A percentile compares a stretch with the other conserved stretches of the same genome.
Evolutionary conservation across 768 basidiomycete species (phyloP).

Genomic region (Hygrophorus russula): DNA sequence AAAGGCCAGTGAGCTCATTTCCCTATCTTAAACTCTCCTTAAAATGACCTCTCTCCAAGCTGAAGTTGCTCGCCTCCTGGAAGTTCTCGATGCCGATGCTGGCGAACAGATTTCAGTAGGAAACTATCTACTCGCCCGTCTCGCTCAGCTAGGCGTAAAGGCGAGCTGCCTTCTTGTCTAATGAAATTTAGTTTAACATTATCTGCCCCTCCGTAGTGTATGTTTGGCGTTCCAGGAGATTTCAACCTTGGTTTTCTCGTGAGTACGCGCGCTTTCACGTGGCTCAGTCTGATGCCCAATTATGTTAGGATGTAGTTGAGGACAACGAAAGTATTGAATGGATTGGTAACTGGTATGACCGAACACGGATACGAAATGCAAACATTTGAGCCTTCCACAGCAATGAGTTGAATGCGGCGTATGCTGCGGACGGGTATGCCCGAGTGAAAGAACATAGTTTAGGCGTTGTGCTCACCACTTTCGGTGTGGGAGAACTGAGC

Average conservation of each 20-base stretch:
- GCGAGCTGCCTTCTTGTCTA: constrained; percentile 22
- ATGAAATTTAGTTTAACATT: background rate
- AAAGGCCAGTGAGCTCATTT: too few relatives aligned
- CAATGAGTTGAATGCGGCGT: constrained; percentile 79
- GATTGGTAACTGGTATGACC: constrained; percentile 71
- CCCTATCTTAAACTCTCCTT: background rate
- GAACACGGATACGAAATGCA: background rate
- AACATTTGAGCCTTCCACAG: constrained; percentile 22
- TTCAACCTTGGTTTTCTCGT: constrained; percentile 48
- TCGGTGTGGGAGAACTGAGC: constrained; percentile 90
- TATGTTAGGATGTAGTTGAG: constrained; percentile 64
- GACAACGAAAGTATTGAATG: constrained; percentile 69
- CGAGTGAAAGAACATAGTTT: constrained; percentile 67
- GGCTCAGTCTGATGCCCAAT: background rate
- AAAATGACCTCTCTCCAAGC: constrained; percentile 24
- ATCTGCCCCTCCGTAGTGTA: constrained; percentile 32
- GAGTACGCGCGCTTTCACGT: background rate
- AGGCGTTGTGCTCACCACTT: constrained; percentile 73
- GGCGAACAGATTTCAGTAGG: constrained; percentile 38
- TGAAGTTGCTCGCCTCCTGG: constrained; percentile 36
- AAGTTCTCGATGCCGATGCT: constrained; percentile 28
- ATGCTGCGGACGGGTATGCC: constrained; percentile 91
- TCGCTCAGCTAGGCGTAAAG: constrained; percentile 54
- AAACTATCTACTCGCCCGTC: constrained; percentile 49
- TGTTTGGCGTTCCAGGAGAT: constrained; percentile 85